A percentile compares a stretch with the other conserved stretches of the same genome.
Evolutionary conservation across 2,329 filamentous ascomycete species (phyloP).

Genomic region (Talaromyces islandicus): DNA sequence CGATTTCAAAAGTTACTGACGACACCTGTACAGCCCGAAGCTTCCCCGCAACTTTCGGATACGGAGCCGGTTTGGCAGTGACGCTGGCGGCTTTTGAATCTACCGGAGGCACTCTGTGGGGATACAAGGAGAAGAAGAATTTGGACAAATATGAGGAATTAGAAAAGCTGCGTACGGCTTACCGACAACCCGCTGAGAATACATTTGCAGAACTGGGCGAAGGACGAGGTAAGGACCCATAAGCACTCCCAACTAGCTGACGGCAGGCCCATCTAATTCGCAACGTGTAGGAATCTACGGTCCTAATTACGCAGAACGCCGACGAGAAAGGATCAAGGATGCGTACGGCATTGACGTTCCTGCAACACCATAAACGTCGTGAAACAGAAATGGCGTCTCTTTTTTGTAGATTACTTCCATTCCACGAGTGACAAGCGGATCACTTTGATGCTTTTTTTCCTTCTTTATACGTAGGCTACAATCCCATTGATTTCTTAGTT

Average conservation of each 20-base stretch:
- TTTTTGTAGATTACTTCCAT: slow-evolving; percentile 23
- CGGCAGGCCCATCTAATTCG: neutral
- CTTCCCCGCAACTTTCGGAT: slow-evolving; percentile 65
- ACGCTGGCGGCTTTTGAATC: slow-evolving; percentile 61
- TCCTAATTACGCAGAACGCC: slow-evolving; percentile 77
- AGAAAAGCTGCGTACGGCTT: slow-evolving; percentile 66
- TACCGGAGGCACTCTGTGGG: slow-evolving; percentile 57
- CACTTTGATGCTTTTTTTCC: neutral
- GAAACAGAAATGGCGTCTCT: slow-evolving; percentile 19
- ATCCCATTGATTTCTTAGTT: neutral
- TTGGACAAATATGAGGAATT: slow-evolving; percentile 72
- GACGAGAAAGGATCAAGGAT: slow-evolving; percentile 73
- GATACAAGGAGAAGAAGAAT: slow-evolving; percentile 49
- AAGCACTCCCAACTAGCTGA: neutral
- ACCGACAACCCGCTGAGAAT: slow-evolving; percentile 69
- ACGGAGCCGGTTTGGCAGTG: slow-evolving; percentile 55
- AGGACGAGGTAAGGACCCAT: slow-evolving; percentile 63
- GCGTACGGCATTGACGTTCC: slow-evolving; percentile 83
- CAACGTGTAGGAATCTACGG: slow-evolving; percentile 62
- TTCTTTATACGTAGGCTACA: neutral
- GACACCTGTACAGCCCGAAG: slow-evolving; percentile 49
- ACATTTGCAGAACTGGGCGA: slow-evolving; percentile 78
- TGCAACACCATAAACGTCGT: slow-evolving; percentile 45
- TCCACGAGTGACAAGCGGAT: slow-evolving; percentile 1
- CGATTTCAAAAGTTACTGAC: slow-evolving; percentile 9